A percentile compares a stretch with the other conserved stretches of the same genome.
phyloP scores from a whole-genome alignment of 352 stramenopile species.

The Saprolegnia parasitica region DNA sequence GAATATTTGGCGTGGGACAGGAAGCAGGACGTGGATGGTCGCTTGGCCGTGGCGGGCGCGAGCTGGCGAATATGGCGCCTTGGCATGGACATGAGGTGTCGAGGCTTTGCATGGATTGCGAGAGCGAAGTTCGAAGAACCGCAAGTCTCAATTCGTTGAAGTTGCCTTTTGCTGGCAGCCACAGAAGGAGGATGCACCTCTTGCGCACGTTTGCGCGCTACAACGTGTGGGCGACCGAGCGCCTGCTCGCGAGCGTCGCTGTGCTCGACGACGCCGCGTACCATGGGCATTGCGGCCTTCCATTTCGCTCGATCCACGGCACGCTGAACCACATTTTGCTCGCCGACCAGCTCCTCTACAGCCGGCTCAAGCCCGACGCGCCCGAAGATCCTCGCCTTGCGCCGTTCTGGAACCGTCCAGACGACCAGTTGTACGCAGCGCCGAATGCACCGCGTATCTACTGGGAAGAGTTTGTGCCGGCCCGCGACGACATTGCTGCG shows the following conservation, averaged over 20 bases:
- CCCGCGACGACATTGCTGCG: background rate
- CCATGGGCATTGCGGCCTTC: background rate
- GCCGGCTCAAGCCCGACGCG: no score
- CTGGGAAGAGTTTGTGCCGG: conserved; percentile 10
- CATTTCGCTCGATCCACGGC: conserved; percentile 4
- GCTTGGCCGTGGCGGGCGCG: no score
- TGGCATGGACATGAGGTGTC: no score
- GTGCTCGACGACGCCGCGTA: background rate
- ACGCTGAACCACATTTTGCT: conserved; percentile 7
- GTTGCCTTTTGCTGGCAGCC: no score
- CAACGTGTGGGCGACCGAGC: conserved; percentile 4
- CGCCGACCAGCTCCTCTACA: no score
- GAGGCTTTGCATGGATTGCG: no score
- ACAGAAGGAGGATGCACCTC: background rate
- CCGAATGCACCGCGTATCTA: background rate
- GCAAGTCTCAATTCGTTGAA: no score
- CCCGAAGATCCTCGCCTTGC: background rate
- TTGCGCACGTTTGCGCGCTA: conserved; percentile 7
- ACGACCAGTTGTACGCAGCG: background rate
- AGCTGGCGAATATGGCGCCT: no score
- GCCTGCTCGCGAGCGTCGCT: background rate
- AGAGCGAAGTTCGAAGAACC: background rate
- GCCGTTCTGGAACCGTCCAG: background rate
- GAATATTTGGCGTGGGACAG: no score
- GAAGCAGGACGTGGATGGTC: no score